Percentiles rank a stretch among this genome's conserved stretches.
Conservation (phyloP, 139 green algal genomes). For the Coelastrella sp. region DNA sequence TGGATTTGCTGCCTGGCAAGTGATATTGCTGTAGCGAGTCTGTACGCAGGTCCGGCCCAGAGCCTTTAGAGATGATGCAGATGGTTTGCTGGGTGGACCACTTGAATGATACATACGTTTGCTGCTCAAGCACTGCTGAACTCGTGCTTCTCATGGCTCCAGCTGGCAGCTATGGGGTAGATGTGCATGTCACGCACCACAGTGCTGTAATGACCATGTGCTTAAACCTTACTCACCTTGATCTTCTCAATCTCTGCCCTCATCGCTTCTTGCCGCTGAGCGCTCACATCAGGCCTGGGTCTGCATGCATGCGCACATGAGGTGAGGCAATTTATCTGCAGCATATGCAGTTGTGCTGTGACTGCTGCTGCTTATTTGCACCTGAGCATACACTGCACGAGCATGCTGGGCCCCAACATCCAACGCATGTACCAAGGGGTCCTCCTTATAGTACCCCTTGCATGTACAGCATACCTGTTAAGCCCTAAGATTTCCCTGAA, state of each 20-base stretch:
- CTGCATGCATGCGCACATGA: background rate
- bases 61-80: too few relatives aligned
- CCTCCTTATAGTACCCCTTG: too few relatives aligned
- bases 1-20: too few relatives aligned
- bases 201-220: background rate
- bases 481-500: slow-evolving; percentile 46
- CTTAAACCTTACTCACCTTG: background rate
- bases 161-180: background rate
- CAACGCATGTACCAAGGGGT: too few relatives aligned
- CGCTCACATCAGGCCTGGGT: slow-evolving; percentile 16
- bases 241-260: slow-evolving; percentile 46
- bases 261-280: slow-evolving; percentile 2
- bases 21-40: too few relatives aligned
- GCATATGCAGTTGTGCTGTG: background rate
- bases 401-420: background rate
- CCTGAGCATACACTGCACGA: background rate
- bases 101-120: too few relatives aligned
- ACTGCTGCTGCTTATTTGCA: background rate
- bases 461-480: slow-evolving; percentile 23
- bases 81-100: too few relatives aligned
- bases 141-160: too few relatives aligned
- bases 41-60: too few relatives aligned
- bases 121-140: too few relatives aligned
- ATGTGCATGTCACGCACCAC: background rate
- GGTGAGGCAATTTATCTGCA: too few relatives aligned